These are phyloP conservation scores for Kwoniella botswanensis DNA, from an alignment of 768 basidiomycete genomes.

Conservation along the genomic window DNA sequence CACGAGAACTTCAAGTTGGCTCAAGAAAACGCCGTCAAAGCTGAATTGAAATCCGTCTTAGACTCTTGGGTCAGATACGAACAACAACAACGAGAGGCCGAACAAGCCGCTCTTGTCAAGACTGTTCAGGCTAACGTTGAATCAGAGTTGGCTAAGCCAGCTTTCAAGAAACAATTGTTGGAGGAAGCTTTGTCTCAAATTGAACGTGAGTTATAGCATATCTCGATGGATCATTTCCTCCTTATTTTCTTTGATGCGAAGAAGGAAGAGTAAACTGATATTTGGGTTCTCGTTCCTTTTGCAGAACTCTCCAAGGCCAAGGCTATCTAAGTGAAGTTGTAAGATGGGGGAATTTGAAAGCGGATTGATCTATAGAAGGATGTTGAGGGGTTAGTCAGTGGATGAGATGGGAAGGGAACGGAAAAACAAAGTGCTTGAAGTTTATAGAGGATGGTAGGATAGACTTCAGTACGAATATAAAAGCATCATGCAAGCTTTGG, in stretches of 20 bases:
- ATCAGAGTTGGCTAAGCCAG: constrained; percentile 66
- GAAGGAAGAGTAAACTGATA: no score
- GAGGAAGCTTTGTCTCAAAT: constrained; percentile 91
- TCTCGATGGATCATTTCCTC: no score
- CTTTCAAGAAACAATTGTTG: constrained; percentile 78
- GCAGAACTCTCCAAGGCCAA: constrained; percentile 89
- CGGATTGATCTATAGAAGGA: not conserved
- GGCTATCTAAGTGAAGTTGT: constrained; percentile 68
- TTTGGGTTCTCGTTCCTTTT: not conserved
- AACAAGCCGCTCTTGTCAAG: constrained; percentile 90
- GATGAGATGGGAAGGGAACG: constrained; percentile 1
- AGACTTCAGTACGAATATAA: constrained; percentile 27
- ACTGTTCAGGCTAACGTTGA: constrained; percentile 62
- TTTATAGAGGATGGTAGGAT: constrained; percentile 13
- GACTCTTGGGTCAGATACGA: constrained; percentile 99
- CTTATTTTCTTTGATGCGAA: no score
- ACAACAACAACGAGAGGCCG: constrained; percentile 93
- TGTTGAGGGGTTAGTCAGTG: not conserved
- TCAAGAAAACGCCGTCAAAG: constrained; percentile 82
- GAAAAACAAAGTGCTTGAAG: constrained; percentile 11
- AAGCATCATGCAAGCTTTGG: constrained; percentile 17
- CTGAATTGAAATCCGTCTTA: constrained; percentile 90
- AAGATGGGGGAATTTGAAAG: not conserved
- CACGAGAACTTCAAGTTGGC: constrained; percentile 84
- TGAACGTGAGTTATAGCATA: constrained; percentile 73